phyloP scores from a whole-genome alignment of 768 basidiomycete species.

The Phanerochaete sordida region DNA sequence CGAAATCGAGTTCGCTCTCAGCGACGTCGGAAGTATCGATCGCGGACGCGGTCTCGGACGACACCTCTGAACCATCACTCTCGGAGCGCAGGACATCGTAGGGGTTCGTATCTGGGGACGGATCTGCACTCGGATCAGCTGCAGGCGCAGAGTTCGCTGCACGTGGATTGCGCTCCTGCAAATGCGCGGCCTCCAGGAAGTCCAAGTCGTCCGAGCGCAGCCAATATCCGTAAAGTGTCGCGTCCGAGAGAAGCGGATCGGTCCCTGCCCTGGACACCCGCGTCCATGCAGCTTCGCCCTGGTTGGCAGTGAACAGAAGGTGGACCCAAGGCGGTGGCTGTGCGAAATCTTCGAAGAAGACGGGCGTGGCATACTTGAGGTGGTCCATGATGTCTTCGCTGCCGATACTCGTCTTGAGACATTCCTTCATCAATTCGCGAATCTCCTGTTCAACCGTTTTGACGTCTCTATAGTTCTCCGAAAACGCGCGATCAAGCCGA shows the following conservation, averaged over 20 bases:
- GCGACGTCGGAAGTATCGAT: neutral
- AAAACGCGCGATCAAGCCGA: conserved; percentile 34
- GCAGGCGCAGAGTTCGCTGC: neutral
- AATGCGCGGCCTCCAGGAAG: neutral
- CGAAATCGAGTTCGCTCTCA: conserved; percentile 65
- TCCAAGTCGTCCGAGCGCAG: conserved; percentile 17
- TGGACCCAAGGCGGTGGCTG: conserved; percentile 48
- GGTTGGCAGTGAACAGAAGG: conserved; percentile 11
- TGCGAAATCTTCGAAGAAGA: conserved; percentile 40
- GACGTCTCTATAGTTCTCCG: conserved; percentile 38
- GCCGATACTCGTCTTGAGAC: conserved; percentile 27
- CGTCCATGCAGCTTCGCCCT: conserved; percentile 32
- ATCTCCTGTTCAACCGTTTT: conserved; percentile 36
- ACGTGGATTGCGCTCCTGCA: neutral
- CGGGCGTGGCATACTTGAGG: conserved; percentile 42
- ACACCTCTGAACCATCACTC: neutral
- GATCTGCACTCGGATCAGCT: neutral
- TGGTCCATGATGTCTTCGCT: conserved; percentile 35
- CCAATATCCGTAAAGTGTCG: conserved; percentile 22
- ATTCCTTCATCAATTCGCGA: conserved; percentile 25
- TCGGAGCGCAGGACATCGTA: neutral
- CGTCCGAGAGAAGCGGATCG: neutral
- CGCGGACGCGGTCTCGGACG: neutral
- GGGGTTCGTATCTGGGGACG: neutral
- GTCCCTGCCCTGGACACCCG: conserved; percentile 22